Evolutionary conservation across 768 basidiomycete genomes (phyloP), one percentile per base, ranked within the genome.

Genomic region (Leccinum truebloodii): DNA sequence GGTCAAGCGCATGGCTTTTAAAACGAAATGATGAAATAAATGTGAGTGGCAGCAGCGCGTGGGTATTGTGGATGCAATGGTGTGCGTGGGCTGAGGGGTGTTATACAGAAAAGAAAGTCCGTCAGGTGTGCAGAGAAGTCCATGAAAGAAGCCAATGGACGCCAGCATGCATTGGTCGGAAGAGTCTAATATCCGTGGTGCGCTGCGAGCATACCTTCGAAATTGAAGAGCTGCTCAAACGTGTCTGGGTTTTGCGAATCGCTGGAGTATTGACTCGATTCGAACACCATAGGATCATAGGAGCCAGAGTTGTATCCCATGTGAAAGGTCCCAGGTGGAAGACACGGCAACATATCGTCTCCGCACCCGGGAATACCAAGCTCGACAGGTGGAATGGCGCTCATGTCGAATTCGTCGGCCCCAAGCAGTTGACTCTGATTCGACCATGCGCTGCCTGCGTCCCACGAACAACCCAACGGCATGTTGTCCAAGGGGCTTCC

Each of bases 341-440:
- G n/a, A 44, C 44, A 44, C 34, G 62, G 44, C 58, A 67, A 32
- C 4, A 68, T 52, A n/a, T 69, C 66, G 49, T 73, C 63, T 35
- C 77, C 77, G 51, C 76, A 79, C 49, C 83, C 84, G 52, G 82
- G 77, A 61, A 83, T 69, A 16, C 83, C 84, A 56, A 88, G 76
- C 62, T 87, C 81, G 70, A 88, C 80, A 0, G 87, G 82, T 2
- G 86, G 87, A 63, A 90, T 90, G 24, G 85, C 75, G 64, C 67
- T 74, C 63, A 90, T 72, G 67, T 89, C 87, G 69, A 89, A 90
- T 73, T 89, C 88, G 70, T 87, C 85, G 58, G 79, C 80, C 41
- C 75, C 75, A 50, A 89, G 74, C 58, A 77, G 64, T 53, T 75
- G 71, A 64, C 63, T 24, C 66, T 79, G 60, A 70, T 67, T 68